Base-by-base conservation (phyloP, 768 basidiomycete species). In the Sutorius australiensis region DNA sequence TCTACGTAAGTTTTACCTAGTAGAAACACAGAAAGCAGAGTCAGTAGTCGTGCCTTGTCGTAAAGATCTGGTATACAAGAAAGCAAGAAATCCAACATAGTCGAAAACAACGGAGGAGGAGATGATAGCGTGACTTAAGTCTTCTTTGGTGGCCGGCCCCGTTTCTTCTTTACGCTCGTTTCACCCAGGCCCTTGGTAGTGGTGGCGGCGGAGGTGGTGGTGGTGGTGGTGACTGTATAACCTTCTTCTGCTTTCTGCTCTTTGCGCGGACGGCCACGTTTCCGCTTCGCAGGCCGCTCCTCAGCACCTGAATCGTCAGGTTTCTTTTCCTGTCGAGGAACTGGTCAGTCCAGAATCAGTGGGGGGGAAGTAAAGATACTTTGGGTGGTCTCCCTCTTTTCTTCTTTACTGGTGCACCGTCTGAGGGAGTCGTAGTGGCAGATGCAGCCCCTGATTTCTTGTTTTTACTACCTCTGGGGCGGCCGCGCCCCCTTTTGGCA, bases 381-480 rank as follows among this genome's bases (percentile, higher is more conserved):
- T 81, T 80, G 62, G 73, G 77, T 51, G 79, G 79, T 57, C 79
- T 68, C 24, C 79, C 79, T 56, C 79, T 70, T 49, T 76, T 78
- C 61, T 75, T 73, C 71, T 77, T 78, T 48, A 64, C 48, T 40
- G 56, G 65, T 21, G 64, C 37, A 1, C 62, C 67, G 48, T 67
- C 66, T 55, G 71, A 60, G 47, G 65, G 56, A 28, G 55, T 55
- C 13, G 63, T 57, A 16, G 71, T 57, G 14, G 69, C 36, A 50
- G 70, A 60, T 36, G 71, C 58, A 54, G 65, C 72, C 66, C 67
- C 64, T 59, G 66, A 69, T 64, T 78, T 80, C 75, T 81, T 83
- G 72, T 83, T 83, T 75, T 89, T 94, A 72, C 88, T 90, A 62
- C 92, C 92, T 70, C 86, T 91, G 55, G 93, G 93, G 59, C 93